Evolutionary conservation across 371 early-diverging fungal genomes (phyloP), one percentile per base, ranked within the genome.

Genomic region (Apophysomyces trapeziformis): DNA sequence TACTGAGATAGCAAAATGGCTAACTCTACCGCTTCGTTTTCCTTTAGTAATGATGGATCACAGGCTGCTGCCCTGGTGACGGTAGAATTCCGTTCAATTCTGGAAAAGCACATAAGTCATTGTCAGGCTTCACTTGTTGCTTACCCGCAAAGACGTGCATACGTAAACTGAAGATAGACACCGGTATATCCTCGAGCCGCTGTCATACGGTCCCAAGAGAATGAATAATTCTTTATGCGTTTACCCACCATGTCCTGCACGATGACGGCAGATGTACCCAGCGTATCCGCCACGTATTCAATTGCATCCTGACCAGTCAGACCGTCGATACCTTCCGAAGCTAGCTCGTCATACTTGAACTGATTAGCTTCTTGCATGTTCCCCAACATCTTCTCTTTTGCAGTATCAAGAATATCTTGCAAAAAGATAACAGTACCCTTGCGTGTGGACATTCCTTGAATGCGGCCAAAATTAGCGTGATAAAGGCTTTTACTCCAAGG

Each of bases 151-250:
- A 95, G 80, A 18, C 97, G 92, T 5, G 96, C 91, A 77, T 96
- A 89, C 18, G 97, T 92, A 71, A 91, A 99, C 79, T 99, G 99
- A 2, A 99, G 79, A 76, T 95, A 99, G 12, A 97, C 93, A 0
- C 99, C 99, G 5, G 99, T 99, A 73, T 96, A 93, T 38, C 98
- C 99, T 62, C 92, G 93, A 54, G 94, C 92, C 58, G 90, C 87
- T 39, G 95, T 88, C 90, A 97, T 96, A 60, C 96, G 87, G 66
- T 90, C 86, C 93, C 95, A 95, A 68, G 92, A 86, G 79, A 99
- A 98, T 36, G 89, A 87, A 72, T 99, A 99, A 68, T 96, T 96
- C 75, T 96, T 97, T 56, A 89, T 78, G 21, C 99, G 87, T 64
- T 91, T 90, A 13, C 96, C 93, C 38, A 83, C 75, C 87, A 99